phyloP scores from a whole-genome alignment of 1,284 basidiomycete genomes.

The Ustilago xerochloae region DNA sequence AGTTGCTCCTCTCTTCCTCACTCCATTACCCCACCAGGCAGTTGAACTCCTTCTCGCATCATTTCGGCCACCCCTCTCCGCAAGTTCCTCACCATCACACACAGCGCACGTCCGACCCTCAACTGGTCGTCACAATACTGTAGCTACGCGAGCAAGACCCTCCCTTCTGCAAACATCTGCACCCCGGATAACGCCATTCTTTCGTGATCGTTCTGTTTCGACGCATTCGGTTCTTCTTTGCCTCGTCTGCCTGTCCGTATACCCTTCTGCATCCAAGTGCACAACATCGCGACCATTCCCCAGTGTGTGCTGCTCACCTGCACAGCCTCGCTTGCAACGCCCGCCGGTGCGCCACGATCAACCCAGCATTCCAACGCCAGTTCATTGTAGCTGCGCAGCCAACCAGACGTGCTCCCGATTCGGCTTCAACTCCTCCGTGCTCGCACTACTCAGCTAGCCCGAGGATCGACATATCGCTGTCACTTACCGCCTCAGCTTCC shows the following conservation, averaged over 20 bases:
- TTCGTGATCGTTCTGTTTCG: constrained; percentile 24
- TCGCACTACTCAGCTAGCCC: background rate
- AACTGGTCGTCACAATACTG: constrained; percentile 14
- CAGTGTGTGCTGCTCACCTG: background rate
- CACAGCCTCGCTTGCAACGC: constrained; percentile 3
- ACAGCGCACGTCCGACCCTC: constrained; percentile 13
- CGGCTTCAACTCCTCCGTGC: constrained; percentile 18
- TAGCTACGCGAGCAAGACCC: constrained; percentile 11
- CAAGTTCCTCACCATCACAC: background rate
- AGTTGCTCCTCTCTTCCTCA: background rate
- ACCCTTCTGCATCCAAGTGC: background rate
- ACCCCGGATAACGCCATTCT: constrained; percentile 42
- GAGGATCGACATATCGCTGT: background rate
- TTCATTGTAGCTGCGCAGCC: background rate
- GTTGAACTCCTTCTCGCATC: background rate
- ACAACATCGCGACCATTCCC: background rate
- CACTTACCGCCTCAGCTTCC: background rate
- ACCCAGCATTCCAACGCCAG: constrained; percentile 14
- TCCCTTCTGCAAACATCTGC: constrained; percentile 2
- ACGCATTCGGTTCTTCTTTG: constrained; percentile 14
- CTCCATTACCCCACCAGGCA: background rate
- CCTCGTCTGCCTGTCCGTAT: background rate
- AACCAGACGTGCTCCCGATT: background rate
- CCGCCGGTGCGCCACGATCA: constrained; percentile 8
- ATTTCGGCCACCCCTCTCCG: background rate